phyloP scores from a whole-genome alignment of 2,329 filamentous ascomycete genomes.

The Paecilomyces formosus region DNA sequence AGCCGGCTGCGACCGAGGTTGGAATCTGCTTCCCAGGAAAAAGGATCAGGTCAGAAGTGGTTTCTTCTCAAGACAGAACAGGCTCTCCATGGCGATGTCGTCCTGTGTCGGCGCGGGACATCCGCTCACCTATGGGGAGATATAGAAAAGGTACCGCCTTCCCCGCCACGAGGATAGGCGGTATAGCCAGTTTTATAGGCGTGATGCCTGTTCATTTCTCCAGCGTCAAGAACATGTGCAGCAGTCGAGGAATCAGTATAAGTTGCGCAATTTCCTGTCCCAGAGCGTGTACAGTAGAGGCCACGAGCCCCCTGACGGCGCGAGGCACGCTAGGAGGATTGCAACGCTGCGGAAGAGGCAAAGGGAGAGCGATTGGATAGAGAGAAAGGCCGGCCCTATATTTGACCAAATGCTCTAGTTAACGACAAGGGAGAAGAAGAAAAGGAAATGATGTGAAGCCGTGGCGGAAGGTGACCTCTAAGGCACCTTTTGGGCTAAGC shows the following conservation, averaged over 20 bases:
- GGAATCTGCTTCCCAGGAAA: constrained; percentile 54
- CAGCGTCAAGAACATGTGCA: constrained; percentile 23
- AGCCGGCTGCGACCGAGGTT: constrained; percentile 70
- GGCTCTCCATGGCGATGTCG: background rate
- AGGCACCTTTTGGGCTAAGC: background rate
- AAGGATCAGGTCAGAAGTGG: background rate
- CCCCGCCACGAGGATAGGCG: constrained; percentile 63
- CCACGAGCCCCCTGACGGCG: constrained; percentile 5
- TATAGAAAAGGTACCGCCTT: constrained; percentile 68
- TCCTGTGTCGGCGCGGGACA: background rate
- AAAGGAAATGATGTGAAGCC: constrained; percentile 1
- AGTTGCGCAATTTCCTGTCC: constrained; percentile 3
- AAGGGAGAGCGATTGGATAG: background rate
- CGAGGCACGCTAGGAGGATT: background rate
- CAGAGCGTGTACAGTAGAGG: constrained; percentile 1
- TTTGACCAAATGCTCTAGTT: background rate
- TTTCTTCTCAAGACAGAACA: background rate
- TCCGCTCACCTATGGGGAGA: constrained; percentile 72
- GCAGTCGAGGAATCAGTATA: constrained; percentile 4
- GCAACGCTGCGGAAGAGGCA: background rate
- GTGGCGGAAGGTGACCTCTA: background rate
- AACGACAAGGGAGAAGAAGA: background rate
- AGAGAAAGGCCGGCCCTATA: background rate
- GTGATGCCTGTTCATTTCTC: constrained; percentile 80
- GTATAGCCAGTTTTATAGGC: constrained; percentile 70